These are phyloP conservation scores for Phytophthora cactorum DNA, from an alignment of 352 stramenopile species.

Conservation along the genomic window DNA sequence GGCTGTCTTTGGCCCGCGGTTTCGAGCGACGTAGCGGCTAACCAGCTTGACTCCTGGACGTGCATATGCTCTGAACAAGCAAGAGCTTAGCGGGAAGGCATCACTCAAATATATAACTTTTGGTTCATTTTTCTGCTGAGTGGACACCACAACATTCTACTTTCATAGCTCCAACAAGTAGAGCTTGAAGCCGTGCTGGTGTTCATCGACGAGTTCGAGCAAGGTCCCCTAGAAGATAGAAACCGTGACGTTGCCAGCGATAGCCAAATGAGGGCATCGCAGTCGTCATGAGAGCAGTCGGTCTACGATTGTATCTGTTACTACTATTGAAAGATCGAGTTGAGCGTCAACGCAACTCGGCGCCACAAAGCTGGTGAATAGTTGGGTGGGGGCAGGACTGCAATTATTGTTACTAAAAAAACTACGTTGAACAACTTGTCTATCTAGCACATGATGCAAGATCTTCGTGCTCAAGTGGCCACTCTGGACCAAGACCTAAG, in stretches of 20 bases:
- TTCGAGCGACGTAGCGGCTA: slow-evolving; percentile 21
- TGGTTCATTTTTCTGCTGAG: neutral
- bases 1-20: slow-evolving; percentile 39
- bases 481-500: neutral
- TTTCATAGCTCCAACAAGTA: no score
- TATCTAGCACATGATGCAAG: neutral
- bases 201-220: neutral
- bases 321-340: no score
- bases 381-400: no score
- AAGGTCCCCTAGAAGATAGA: neutral
- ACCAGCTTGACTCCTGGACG: neutral
- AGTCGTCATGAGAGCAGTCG: no score
- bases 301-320: no score
- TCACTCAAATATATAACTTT: neutral
- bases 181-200: neutral
- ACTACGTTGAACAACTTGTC: neutral
- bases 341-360: no score
- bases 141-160: no score
- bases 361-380: no score
- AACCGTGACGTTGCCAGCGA: no score
- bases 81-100: neutral
- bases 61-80: neutral
- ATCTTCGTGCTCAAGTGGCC: neutral
- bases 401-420: no score
- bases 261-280: no score